Conservation (phyloP, 495 filamentous ascomycete genomes). For the Cudoniella acicularis region DNA sequence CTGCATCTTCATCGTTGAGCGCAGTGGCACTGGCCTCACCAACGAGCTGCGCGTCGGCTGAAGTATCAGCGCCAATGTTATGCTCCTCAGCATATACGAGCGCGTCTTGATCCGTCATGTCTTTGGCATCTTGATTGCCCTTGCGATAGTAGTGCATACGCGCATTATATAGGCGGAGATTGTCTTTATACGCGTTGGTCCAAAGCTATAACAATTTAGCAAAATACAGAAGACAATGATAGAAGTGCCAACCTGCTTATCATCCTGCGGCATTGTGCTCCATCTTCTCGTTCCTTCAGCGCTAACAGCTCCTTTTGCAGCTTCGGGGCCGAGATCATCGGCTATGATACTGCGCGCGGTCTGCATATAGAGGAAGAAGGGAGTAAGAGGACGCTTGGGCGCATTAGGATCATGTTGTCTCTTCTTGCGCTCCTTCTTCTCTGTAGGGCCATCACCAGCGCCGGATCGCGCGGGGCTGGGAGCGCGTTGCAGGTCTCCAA, state of each 20-base stretch:
- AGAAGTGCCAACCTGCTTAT: slow-evolving; percentile 64
- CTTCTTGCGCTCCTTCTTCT: slow-evolving; percentile 84
- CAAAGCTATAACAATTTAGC: slow-evolving; percentile 48
- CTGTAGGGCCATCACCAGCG: slow-evolving; percentile 44
- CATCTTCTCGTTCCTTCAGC: slow-evolving; percentile 80
- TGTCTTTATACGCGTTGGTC: slow-evolving; percentile 71
- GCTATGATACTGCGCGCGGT: slow-evolving; percentile 74
- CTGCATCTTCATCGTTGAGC: slow-evolving; percentile 53
- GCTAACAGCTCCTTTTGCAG: slow-evolving; percentile 73
- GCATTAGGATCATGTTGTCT: slow-evolving; percentile 87
- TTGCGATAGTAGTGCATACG: slow-evolving; percentile 71
- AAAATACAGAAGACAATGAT: background rate
- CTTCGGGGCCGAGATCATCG: slow-evolving; percentile 64
- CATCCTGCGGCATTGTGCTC: slow-evolving; percentile 63
- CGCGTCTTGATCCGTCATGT: slow-evolving; percentile 57
- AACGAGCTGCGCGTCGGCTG: slow-evolving; percentile 21
- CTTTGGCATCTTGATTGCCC: slow-evolving; percentile 58
- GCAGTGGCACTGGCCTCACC: slow-evolving; percentile 45
- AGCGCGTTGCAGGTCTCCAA: slow-evolving; percentile 37
- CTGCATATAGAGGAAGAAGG: slow-evolving; percentile 92
- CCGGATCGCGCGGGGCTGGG: slow-evolving; percentile 25
- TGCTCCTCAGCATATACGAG: slow-evolving; percentile 52
- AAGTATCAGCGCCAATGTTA: slow-evolving; percentile 32
- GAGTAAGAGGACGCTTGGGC: slow-evolving; percentile 88
- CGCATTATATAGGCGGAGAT: slow-evolving; percentile 69